phyloP scores from a whole-genome alignment of 129 eudicot species.

The Helichrysum umbraculigerum region DNA sequence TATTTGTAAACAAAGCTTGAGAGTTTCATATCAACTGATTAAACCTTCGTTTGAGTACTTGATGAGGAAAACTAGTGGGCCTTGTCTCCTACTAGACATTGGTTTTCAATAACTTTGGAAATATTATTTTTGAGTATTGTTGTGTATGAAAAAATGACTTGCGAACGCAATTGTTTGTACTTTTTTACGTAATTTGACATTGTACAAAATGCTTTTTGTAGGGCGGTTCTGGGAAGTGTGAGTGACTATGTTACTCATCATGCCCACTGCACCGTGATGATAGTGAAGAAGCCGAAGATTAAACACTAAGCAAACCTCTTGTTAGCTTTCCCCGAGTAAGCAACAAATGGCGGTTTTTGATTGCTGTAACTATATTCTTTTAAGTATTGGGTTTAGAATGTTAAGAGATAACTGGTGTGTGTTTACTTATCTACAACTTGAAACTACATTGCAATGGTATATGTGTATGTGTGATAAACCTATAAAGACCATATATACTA shows the following conservation, averaged over 20 bases:
- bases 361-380: background rate
- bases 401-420: constrained; percentile 17
- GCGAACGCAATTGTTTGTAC: background rate
- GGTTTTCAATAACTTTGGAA: background rate
- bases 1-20: background rate
- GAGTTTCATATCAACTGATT: background rate
- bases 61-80: background rate
- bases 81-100: background rate
- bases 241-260: constrained; percentile 91
- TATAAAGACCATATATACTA: background rate
- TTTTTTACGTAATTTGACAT: background rate
- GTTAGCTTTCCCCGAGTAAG: constrained; percentile 23
- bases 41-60: background rate
- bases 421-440: constrained; percentile 19
- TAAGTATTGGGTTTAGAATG: constrained; percentile 4
- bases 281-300: constrained; percentile 83
- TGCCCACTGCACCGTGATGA: constrained; percentile 91
- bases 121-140: background rate
- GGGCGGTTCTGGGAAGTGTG: constrained; percentile 95
- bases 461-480: constrained; percentile 15
- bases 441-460: constrained; percentile 16
- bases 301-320: constrained; percentile 42
- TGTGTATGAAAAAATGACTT: background rate
- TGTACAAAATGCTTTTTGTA: constrained; percentile 29
- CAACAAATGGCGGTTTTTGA: constrained; percentile 28